phyloP scores from a whole-genome alignment of 257 asterid genomes.

The Parsonsia alboflavescens region DNA sequence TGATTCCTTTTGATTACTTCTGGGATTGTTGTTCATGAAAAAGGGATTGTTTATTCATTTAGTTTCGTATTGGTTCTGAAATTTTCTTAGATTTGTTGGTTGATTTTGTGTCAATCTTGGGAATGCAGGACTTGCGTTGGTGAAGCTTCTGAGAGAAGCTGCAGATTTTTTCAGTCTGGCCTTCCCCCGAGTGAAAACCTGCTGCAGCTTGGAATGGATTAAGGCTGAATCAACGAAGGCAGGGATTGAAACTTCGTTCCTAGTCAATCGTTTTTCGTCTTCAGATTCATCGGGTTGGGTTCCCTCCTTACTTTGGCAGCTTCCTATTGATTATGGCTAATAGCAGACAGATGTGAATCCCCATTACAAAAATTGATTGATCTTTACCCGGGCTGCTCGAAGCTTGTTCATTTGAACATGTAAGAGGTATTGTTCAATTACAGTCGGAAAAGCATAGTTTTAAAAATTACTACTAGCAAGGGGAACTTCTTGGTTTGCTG shows the following conservation, averaged over 20 bases:
- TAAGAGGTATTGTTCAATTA: slow-evolving; percentile 16
- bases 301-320: slow-evolving; percentile 41
- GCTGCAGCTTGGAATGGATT: slow-evolving; percentile 36
- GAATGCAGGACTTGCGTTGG: slow-evolving; percentile 40
- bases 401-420: slow-evolving; percentile 27
- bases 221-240: slow-evolving; percentile 25
- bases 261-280: slow-evolving; percentile 23
- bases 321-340: slow-evolving; percentile 71
- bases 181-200: slow-evolving; percentile 30
- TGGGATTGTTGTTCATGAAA: too few species aligned
- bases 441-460: slow-evolving; percentile 6
- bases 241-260: slow-evolving; percentile 26
- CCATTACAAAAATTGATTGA: slow-evolving; percentile 11
- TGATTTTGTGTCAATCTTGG: slow-evolving; percentile 1
- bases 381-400: slow-evolving; percentile 10
- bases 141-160: slow-evolving; percentile 51
- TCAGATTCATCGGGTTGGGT: slow-evolving; percentile 28
- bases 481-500: slow-evolving; percentile 6
- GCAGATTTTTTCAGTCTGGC: slow-evolving; percentile 56
- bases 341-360: slow-evolving; percentile 22
- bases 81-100: slow-evolving; percentile 14
- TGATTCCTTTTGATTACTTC: too few species aligned
- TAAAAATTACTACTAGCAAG: neutral
- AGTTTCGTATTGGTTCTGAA: slow-evolving; percentile 4
- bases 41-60: neutral